These are phyloP conservation scores for Hypomontagnella submonticulosa DNA, from an alignment of 495 filamentous ascomycete species.

Conservation along the genomic window DNA sequence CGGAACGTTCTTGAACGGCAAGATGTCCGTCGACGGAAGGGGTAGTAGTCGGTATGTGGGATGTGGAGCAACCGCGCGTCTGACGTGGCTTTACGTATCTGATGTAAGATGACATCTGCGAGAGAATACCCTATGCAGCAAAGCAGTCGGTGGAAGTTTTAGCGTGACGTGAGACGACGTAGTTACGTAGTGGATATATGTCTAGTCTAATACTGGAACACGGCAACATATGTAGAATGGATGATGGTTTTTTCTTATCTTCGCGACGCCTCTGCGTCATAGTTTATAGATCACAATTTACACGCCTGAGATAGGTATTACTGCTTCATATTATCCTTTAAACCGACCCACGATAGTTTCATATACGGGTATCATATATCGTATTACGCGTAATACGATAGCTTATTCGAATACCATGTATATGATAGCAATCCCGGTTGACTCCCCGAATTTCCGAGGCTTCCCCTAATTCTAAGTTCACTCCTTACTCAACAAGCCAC, in stretches of 20 bases:
- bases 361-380: too few relatives aligned
- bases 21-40: too few relatives aligned
- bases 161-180: conserved; percentile 2
- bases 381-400: background rate
- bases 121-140: too few relatives aligned
- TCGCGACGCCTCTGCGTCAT: conserved; percentile 6
- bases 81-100: background rate
- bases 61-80: background rate
- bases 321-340: background rate
- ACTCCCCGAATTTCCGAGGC: too few relatives aligned
- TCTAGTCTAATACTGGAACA: too few relatives aligned
- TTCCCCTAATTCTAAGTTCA: background rate
- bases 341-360: too few relatives aligned
- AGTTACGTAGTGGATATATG: background rate
- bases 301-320: conserved; percentile 2
- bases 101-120: background rate
- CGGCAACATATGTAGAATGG: too few relatives aligned
- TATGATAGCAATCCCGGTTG: background rate
- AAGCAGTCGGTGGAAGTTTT: conserved; percentile 3
- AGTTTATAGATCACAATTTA: conserved; percentile 18
- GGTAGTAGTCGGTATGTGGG: background rate
- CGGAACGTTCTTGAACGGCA: conserved; percentile 24
- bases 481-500: conserved; percentile 68
- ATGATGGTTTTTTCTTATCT: conserved; percentile 10
- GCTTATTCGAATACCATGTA: background rate